Base-by-base conservation (phyloP, 2,329 filamentous ascomycete genomes). In the Dothideomycetidae sp. region DNA sequence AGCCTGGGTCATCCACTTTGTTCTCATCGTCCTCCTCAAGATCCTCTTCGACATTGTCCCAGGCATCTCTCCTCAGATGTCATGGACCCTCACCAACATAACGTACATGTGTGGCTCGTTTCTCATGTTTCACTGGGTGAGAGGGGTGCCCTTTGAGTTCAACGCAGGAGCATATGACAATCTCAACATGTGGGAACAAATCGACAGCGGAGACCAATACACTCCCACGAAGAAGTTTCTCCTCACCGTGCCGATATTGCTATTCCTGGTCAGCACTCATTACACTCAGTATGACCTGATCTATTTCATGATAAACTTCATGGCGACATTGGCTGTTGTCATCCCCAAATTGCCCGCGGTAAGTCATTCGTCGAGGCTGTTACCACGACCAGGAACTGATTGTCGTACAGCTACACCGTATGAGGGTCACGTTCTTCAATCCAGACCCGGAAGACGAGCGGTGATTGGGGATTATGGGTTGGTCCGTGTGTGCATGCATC, bases 151-250 rank as follows among this genome's bases (percentile, higher is more conserved):
- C 4, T 98, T 98, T 56, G 90, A 98, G 61, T 98, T 98, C 71
- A 98, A 98, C 57, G 80, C 83, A 40, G 90, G 90, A 42, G 90
- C 90, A 50, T 98, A 96, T 61, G 90, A 98, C 69, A 96, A 98
- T 61, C 71, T 98, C 55, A 98, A 96, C 66, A 96, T 98, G 90
- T 98, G 90, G 90, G 90, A 98, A 67, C 90, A 98, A 65, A 98
- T 98, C 59, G 90, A 98, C 67, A 92, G 96, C 53, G 90, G 90
- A 32, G 90, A 90, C 51, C 90, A 98, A 60, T 98, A 96, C 66
- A 98, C 90, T 1, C 90, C 90, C 3, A 83, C 90, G 48, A 98
- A 98, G 70, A 98, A 98, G 62, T 98, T 98, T 55, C 69, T 98
- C 42, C 76, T 96, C 50, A 84, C 80, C 53, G 88, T 96, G 21